Conservation (phyloP, 129 eudicot genomes). For the Smallanthus sonchifolius region DNA sequence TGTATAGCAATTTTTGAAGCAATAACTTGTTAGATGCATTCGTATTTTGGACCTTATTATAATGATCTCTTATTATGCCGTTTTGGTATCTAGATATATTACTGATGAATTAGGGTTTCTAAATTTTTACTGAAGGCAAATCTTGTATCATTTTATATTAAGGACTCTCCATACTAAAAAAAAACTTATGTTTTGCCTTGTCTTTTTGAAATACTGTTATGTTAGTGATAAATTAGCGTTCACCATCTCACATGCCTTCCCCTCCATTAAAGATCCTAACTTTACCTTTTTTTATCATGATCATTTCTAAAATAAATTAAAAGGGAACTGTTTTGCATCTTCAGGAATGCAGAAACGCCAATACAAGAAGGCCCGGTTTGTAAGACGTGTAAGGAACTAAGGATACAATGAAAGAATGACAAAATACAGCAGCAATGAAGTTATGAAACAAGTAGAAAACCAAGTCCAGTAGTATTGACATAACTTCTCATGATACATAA, state of each 20-base stretch:
- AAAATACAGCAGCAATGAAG: neutral
- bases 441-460: neutral
- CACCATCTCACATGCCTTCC: neutral
- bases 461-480: neutral
- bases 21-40: neutral
- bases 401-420: neutral
- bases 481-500: slow-evolving; percentile 7
- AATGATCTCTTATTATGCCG: neutral
- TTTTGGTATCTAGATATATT: slow-evolving; percentile 11
- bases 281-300: neutral
- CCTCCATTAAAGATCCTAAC: neutral
- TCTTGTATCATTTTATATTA: neutral
- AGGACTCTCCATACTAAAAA: neutral
- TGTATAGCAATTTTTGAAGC: neutral
- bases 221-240: neutral
- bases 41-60: slow-evolving; percentile 1
- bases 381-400: neutral
- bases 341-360: neutral
- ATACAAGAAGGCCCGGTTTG: neutral
- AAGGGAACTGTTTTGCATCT: neutral
- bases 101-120: neutral
- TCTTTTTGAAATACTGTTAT: neutral
- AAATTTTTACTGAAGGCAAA: neutral
- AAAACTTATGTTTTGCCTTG: neutral
- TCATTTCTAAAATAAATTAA: neutral